phyloP scores from a whole-genome alignment of 2,329 filamentous ascomycete species.

The Capronia epimyces region DNA sequence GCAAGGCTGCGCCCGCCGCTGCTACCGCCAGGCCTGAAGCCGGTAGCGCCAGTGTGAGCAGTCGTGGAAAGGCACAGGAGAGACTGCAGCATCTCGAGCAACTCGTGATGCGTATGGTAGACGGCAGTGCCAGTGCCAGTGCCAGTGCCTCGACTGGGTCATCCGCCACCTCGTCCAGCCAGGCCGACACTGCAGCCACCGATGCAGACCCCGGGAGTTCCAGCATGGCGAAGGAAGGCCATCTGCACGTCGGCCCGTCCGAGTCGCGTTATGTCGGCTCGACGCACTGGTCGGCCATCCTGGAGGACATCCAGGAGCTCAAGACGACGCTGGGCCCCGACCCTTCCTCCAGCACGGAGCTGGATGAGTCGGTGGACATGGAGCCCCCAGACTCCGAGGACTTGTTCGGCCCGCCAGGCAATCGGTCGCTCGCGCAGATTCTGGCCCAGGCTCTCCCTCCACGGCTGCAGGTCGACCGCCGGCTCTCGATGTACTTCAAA shows the following conservation, averaged over 20 bases:
- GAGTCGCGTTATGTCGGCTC: slow-evolving; percentile 36
- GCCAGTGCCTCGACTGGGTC: background rate
- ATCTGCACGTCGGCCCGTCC: slow-evolving; percentile 12
- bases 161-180: background rate
- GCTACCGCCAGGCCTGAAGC: slow-evolving; percentile 2
- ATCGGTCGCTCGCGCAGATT: slow-evolving; percentile 22
- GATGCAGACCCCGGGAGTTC: background rate
- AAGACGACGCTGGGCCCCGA: slow-evolving; percentile 18
- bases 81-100: slow-evolving; percentile 25
- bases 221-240: slow-evolving; percentile 15
- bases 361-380: slow-evolving; percentile 20
- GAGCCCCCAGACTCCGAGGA: slow-evolving; percentile 15
- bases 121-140: no score
- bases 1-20: slow-evolving; percentile 35
- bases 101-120: slow-evolving; percentile 27
- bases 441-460: slow-evolving; percentile 23
- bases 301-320: slow-evolving; percentile 33
- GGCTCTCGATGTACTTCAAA: slow-evolving; percentile 27
- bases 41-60: background rate
- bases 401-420: slow-evolving; percentile 16
- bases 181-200: background rate
- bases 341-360: slow-evolving; percentile 4
- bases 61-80: slow-evolving; percentile 21
- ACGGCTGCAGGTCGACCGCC: slow-evolving; percentile 23
- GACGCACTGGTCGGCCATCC: slow-evolving; percentile 42